Percentiles rank a stretch among this genome's conserved stretches.
These are phyloP conservation scores for Heterobasidion occidentale DNA, from an alignment of 1,284 basidiomycete genomes.

Conservation along the genomic window DNA sequence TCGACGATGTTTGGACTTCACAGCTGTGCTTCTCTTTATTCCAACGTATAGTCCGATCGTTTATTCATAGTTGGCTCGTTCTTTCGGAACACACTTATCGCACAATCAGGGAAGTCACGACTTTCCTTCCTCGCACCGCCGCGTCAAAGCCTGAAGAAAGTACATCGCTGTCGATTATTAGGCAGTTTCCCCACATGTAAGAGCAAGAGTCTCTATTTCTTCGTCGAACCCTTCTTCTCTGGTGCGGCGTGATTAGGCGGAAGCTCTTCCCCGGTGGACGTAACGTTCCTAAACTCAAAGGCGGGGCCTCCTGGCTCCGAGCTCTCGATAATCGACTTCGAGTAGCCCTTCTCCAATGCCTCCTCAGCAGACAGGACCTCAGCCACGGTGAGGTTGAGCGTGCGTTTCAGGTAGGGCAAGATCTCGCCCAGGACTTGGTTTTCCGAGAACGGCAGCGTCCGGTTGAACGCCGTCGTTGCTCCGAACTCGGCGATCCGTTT, in stretches of 20 bases:
- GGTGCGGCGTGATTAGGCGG: neutral
- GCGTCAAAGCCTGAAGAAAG: too few species aligned
- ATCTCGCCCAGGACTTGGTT: slow-evolving; percentile 67
- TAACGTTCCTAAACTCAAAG: slow-evolving; percentile 48
- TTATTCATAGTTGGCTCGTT: too few species aligned
- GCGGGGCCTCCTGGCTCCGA: slow-evolving; percentile 87
- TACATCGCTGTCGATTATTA: too few species aligned
- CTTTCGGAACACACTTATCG: too few species aligned
- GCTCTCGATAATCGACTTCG: slow-evolving; percentile 64
- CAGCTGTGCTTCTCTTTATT: too few species aligned
- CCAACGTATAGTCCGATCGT: too few species aligned
- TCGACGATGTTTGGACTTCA: too few species aligned
- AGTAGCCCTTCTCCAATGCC: slow-evolving; percentile 56
- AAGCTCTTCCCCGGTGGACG: neutral
- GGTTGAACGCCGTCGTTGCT: slow-evolving; percentile 76
- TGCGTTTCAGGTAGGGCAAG: slow-evolving; percentile 79
- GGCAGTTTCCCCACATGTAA: too few species aligned
- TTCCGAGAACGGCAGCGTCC: slow-evolving; percentile 87
- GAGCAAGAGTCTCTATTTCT: too few species aligned
- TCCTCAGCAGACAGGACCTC: slow-evolving; percentile 70
- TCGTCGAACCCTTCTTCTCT: neutral
- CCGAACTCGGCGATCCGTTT: slow-evolving; percentile 83
- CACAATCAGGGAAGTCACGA: too few species aligned
- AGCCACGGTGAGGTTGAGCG: slow-evolving; percentile 69
- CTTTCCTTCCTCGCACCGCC: too few species aligned